These are phyloP conservation scores for Blastomyces silverae DNA, from an alignment of 2,329 filamentous ascomycete genomes.

Conservation along the genomic window DNA sequence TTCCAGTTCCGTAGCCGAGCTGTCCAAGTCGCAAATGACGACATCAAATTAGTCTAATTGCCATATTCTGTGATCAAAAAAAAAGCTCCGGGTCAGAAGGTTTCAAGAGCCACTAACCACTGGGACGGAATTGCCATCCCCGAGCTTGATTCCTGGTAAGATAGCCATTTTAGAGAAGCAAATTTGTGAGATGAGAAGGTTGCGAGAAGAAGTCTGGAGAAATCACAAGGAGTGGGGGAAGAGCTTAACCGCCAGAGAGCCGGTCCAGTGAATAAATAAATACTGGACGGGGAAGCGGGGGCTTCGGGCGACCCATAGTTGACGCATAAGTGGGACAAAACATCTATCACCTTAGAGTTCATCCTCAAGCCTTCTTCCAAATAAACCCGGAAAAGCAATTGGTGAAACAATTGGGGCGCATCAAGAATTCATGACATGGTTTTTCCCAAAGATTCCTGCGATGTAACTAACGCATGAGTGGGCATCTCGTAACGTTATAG, in stretches of 20 bases:
- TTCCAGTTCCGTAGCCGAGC: constrained; percentile 58
- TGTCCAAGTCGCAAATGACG: constrained; percentile 24
- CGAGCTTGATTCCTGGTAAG: constrained; percentile 48
- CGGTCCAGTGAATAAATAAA: too few relatives aligned
- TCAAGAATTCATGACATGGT: neutral
- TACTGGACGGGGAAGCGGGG: too few relatives aligned
- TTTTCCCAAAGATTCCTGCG: neutral
- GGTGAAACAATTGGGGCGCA: neutral
- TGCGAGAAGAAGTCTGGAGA: neutral
- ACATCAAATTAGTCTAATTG: constrained; percentile 4
- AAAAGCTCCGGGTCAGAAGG: neutral
- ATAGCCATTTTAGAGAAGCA: constrained; percentile 15
- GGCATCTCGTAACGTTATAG: too few relatives aligned
- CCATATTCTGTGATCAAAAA: neutral
- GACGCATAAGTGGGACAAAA: neutral
- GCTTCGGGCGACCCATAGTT: neutral
- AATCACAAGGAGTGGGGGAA: neutral
- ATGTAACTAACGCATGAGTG: too few relatives aligned
- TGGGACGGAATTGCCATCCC: constrained; percentile 51
- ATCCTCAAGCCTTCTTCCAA: neutral
- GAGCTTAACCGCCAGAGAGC: too few relatives aligned
- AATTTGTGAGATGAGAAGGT: neutral
- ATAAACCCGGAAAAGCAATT: neutral
- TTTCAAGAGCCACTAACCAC: constrained; percentile 20
- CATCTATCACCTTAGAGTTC: neutral